These are phyloP conservation scores for Taphrina betulina DNA, from an alignment of 1,139 yeast genomes.

Conservation along the genomic window DNA sequence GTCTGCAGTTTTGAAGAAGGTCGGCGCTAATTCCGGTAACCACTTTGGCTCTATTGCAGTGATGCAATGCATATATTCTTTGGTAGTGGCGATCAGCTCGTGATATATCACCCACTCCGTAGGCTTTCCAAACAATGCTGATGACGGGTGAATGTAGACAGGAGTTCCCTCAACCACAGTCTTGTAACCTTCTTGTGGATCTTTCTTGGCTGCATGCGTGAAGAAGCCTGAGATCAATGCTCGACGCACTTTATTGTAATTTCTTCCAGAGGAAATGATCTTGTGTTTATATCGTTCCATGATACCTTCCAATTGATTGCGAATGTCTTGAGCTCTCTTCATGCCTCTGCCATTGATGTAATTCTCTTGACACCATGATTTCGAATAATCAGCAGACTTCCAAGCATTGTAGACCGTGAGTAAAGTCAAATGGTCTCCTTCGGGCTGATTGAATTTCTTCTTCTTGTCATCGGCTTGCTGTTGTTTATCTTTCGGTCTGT, in stretches of 20 bases:
- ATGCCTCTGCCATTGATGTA: constrained; percentile 78
- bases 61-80: constrained; percentile 89
- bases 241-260: constrained; percentile 62
- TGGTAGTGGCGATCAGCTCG: constrained; percentile 73
- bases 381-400: constrained; percentile 61
- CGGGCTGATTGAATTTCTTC: constrained; percentile 50
- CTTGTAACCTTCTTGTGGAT: constrained; percentile 72
- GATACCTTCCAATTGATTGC: constrained; percentile 65
- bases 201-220: constrained; percentile 77
- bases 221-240: constrained; percentile 86
- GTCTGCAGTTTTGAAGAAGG: constrained; percentile 68
- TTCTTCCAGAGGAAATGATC: constrained; percentile 60
- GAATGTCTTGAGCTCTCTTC: constrained; percentile 74
- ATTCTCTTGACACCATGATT: constrained; percentile 78
- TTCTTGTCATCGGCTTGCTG: constrained; percentile 75
- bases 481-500: constrained; percentile 78
- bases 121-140: constrained; percentile 68
- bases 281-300: constrained; percentile 58
- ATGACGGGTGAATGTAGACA: constrained; percentile 86
- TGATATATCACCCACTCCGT: constrained; percentile 84
- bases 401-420: constrained; percentile 79
- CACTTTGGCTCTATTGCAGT: constrained; percentile 80
- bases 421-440: constrained; percentile 83
- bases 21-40: constrained; percentile 84
- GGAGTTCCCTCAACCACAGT: constrained; percentile 75